phyloP scores from a whole-genome alignment of 352 stramenopile genomes.

The Globisporangium lucens region DNA sequence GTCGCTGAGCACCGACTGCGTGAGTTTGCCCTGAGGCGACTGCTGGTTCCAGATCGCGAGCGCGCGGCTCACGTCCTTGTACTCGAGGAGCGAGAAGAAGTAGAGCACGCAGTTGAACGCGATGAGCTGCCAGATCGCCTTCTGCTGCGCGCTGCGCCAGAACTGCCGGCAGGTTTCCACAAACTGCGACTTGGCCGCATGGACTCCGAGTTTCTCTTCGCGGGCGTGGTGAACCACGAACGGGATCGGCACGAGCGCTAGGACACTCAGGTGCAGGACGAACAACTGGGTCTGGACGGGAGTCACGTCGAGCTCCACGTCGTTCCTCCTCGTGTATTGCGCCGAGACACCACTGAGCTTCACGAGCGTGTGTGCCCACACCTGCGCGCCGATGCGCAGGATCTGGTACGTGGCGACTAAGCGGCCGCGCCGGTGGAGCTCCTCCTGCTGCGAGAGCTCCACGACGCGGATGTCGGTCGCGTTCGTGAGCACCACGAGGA shows the following conservation, averaged over 20 bases:
- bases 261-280: slow-evolving; percentile 27
- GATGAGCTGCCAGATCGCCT: slow-evolving; percentile 46
- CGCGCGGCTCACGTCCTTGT: slow-evolving; percentile 18
- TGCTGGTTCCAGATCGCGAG: slow-evolving; percentile 27
- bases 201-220: slow-evolving; percentile 14
- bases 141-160: slow-evolving; percentile 29
- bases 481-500: slow-evolving; percentile 29
- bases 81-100: slow-evolving; percentile 37
- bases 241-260: slow-evolving; percentile 31
- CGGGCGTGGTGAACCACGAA: slow-evolving; percentile 26
- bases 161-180: slow-evolving; percentile 21
- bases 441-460: slow-evolving; percentile 44
- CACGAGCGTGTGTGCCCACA: slow-evolving; percentile 24
- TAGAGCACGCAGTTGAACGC: slow-evolving; percentile 41
- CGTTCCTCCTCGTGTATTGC: background rate
- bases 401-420: slow-evolving; percentile 35
- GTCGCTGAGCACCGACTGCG: slow-evolving; percentile 24
- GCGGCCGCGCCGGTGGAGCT: slow-evolving; percentile 24
- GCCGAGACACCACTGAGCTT: slow-evolving; percentile 7
- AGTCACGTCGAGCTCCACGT: slow-evolving; percentile 13
- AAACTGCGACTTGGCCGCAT: slow-evolving; percentile 4
- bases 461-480: slow-evolving; percentile 39
- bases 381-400: slow-evolving; percentile 26
- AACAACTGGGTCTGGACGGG: slow-evolving; percentile 20
- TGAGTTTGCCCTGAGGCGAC: slow-evolving; percentile 6